phyloP scores from a whole-genome alignment of 2,329 filamentous ascomycete genomes.

The Alternaria consortialis region DNA sequence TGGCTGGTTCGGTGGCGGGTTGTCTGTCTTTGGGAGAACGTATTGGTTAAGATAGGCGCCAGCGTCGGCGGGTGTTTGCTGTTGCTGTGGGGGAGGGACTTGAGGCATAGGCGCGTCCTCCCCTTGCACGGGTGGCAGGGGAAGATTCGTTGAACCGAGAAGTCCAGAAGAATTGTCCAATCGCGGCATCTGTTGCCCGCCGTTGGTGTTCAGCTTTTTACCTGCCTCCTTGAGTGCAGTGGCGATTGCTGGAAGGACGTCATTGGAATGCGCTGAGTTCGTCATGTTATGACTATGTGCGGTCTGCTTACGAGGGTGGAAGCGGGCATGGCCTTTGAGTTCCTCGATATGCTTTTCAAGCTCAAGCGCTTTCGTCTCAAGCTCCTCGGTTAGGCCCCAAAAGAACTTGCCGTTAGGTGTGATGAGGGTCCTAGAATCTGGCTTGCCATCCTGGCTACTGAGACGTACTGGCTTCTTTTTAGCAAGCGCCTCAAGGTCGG shows the following conservation, averaged over 20 bases:
- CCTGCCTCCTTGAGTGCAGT: conserved; percentile 49
- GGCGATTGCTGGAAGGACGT: conserved; percentile 47
- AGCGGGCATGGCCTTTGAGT: conserved; percentile 39
- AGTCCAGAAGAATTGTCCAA: conserved; percentile 34
- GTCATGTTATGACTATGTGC: conserved; percentile 23
- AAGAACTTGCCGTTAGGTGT: conserved; percentile 80
- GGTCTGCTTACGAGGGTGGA: conserved; percentile 39
- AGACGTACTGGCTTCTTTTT: conserved; percentile 64
- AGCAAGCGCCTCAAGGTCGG: conserved; percentile 59
- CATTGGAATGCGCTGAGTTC: conserved; percentile 34
- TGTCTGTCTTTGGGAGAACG: conserved; percentile 48
- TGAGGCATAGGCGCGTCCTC: conserved; percentile 28
- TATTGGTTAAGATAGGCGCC: conserved; percentile 49
- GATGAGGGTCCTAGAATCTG: conserved; percentile 69
- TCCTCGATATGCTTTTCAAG: conserved; percentile 65
- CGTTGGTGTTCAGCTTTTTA: conserved; percentile 42
- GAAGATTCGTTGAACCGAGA: conserved; percentile 33
- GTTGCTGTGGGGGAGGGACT: conserved; percentile 29
- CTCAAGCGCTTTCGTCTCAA: conserved; percentile 75
- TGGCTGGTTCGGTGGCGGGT: conserved; percentile 42
- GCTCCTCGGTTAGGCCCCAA: conserved; percentile 72
- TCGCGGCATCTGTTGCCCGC: conserved; percentile 36
- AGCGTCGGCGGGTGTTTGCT: conserved; percentile 46
- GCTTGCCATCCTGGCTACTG: conserved; percentile 53
- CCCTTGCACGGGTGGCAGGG: conserved; percentile 35